Evolutionary conservation across 495 filamentous ascomycete species (phyloP), one percentile per base, ranked within the genome.

Genomic region (Trichoderma orchidacearum): DNA sequence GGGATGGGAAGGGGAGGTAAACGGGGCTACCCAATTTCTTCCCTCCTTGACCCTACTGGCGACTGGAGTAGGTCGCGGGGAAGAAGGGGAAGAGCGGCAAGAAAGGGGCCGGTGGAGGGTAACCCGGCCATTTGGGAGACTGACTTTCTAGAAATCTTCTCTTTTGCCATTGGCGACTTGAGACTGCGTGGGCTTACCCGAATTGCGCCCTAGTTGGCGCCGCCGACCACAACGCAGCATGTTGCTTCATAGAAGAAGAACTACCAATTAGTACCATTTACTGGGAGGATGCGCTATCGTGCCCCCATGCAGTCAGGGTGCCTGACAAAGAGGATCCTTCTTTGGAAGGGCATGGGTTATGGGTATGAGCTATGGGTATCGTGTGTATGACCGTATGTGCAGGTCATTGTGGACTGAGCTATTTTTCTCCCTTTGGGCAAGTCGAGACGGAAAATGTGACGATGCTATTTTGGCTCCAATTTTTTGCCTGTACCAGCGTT

Each of bases 401-500:
- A 27, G 3, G 41, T 15, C 41, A 11, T 27, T 23, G 41, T 25
- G 41, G 18, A 48, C 41, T 48, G 41, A 48, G 41, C 21, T 23
- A 48, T 48, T 48, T 48, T 48, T 48, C n/a, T n/a, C 41, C 41
- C 41, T 48, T 48, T 48, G 41, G 41, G 41, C 18, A 48, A 23
- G 41, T 23, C 41, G 41, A 48, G 18, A 21, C 18, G 21, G 4
- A 48, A 9, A 48, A 48, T 48, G 41, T 48, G 41, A 48, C 41
- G 41, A 48, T 48, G 41, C 21, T 48, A 48, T 48, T 25, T 48
- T 48, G 41, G 41, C 41, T 48, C 41, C 41, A n/a, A 48, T 48
- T 23, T 27, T 23, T 48, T 15, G 7, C 41, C 6, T 48, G 12
- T 48, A 48, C 8, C 41, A 48, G 41, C 41, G 3, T 48, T 25